Percentiles rank a stretch among this genome's conserved stretches.
Evolutionary conservation across 1,284 basidiomycete genomes (phyloP).

Genomic region (Heliocybe sulcata): DNA sequence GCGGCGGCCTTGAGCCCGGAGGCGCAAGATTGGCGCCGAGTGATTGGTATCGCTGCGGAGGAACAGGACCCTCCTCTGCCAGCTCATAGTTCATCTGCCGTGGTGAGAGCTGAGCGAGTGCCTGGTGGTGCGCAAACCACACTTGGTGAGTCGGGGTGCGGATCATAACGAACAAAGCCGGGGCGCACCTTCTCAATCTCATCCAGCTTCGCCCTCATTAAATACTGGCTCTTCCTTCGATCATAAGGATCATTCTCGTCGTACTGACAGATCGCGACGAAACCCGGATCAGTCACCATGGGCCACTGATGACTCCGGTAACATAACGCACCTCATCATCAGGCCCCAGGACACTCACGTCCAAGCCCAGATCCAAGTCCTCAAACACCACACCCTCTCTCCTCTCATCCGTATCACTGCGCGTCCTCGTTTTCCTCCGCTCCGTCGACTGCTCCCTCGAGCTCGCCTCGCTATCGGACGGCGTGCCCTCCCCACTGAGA

Average conservation of each 20-base stretch:
- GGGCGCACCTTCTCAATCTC: slow-evolving; percentile 61
- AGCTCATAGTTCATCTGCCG: slow-evolving; percentile 42
- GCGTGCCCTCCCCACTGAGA: slow-evolving; percentile 16
- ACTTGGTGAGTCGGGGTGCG: neutral
- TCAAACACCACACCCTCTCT: slow-evolving; percentile 64
- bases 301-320: neutral
- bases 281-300: slow-evolving; percentile 3
- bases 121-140: slow-evolving; percentile 28
- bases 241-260: slow-evolving; percentile 65
- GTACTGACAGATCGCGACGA: slow-evolving; percentile 30
- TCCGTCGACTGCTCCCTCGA: neutral
- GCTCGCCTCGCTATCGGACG: neutral
- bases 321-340: slow-evolving; percentile 18
- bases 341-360: slow-evolving; percentile 30
- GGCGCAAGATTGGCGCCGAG: neutral
- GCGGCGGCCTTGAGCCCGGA: neutral
- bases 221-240: slow-evolving; percentile 59
- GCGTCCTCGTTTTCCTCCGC: slow-evolving; percentile 7
- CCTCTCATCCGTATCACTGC: slow-evolving; percentile 50
- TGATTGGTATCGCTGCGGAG: neutral
- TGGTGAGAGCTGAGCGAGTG: slow-evolving; percentile 65
- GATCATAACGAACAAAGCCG: neutral
- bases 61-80: slow-evolving; percentile 24
- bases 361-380: slow-evolving; percentile 62
- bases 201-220: slow-evolving; percentile 65